Conservation (phyloP, 148 eudicot species). For the Fallopia convolvulus region DNA sequence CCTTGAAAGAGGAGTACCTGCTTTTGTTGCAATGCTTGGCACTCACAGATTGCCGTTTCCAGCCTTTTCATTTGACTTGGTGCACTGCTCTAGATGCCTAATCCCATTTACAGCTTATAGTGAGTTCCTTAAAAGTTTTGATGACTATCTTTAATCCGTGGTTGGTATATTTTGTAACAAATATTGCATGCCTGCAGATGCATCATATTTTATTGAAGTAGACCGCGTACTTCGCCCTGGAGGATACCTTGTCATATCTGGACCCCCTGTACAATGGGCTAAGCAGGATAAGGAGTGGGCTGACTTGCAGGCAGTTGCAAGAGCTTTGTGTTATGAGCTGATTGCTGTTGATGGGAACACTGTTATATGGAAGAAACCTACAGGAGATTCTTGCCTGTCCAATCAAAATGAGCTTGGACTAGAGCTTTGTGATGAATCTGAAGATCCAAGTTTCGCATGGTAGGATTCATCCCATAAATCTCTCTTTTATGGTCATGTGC, state of each 20-base stretch:
- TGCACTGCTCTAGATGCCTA: constrained; percentile 97
- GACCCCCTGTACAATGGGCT: constrained; percentile 57
- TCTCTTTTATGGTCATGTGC: neutral
- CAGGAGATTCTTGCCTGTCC: constrained; percentile 68
- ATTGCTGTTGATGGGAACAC: constrained; percentile 92
- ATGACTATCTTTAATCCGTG: neutral
- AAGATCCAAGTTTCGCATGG: constrained; percentile 74
- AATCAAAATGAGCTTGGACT: constrained; percentile 85
- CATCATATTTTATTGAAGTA: constrained; percentile 89
- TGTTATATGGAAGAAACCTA: constrained; percentile 87
- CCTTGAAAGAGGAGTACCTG: constrained; percentile 93
- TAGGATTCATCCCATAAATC: constrained; percentile 20
- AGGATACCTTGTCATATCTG: constrained; percentile 88
- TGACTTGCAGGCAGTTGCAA: constrained; percentile 93
- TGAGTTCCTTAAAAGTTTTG: constrained; percentile 29
- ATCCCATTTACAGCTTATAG: constrained; percentile 96
- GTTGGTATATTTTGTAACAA: neutral
- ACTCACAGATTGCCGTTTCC: constrained; percentile 95
- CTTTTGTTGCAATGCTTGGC: constrained; percentile 98
- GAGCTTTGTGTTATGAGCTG: constrained; percentile 89
- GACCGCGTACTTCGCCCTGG: constrained; percentile 96
- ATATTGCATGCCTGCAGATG: constrained; percentile 46
- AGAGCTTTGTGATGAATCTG: constrained; percentile 35
- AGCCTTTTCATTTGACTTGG: constrained; percentile 90
- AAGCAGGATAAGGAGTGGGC: constrained; percentile 14